These are phyloP conservation scores for Zymoseptoria passerinii DNA, from an alignment of 2,329 filamentous ascomycete genomes.

Conservation along the genomic window DNA sequence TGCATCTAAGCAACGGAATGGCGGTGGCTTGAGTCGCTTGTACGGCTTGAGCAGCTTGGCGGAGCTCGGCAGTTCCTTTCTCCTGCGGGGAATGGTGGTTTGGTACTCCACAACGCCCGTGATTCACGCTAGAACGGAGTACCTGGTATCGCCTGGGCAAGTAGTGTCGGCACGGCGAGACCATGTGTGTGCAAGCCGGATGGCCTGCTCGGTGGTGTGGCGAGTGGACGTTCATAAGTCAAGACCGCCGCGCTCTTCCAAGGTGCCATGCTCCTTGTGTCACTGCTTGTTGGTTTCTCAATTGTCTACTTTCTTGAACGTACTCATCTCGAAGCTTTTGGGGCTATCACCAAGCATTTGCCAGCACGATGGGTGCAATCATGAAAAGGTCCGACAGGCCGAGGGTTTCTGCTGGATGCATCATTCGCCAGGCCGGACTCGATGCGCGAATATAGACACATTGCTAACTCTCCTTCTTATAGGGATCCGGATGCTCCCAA, in stretches of 20 bases:
- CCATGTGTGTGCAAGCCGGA: not conserved
- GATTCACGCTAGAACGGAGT: not conserved
- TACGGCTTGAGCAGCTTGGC: not conserved
- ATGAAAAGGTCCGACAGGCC: too few species aligned
- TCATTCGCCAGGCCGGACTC: too few species aligned
- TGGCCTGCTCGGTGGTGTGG: not conserved
- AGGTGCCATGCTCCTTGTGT: not conserved
- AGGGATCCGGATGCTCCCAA: too few species aligned
- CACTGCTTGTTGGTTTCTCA: not conserved
- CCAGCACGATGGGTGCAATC: too few species aligned
- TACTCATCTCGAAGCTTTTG: conserved; percentile 3
- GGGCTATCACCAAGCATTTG: not conserved
- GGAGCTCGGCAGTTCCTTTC: not conserved
- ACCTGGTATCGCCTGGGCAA: not conserved
- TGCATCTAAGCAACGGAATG: not conserved
- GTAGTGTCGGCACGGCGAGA: not conserved
- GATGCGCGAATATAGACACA: too few species aligned
- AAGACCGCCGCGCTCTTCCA: not conserved
- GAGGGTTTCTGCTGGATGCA: too few species aligned
- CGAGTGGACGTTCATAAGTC: not conserved
- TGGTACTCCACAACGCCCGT: not conserved
- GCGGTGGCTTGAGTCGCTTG: not conserved
- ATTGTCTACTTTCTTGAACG: not conserved
- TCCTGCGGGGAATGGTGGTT: not conserved
- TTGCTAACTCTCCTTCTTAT: too few species aligned